These are phyloP conservation scores for Bretziella fagacearum DNA, from an alignment of 2,329 filamentous ascomycete species.

Conservation along the genomic window DNA sequence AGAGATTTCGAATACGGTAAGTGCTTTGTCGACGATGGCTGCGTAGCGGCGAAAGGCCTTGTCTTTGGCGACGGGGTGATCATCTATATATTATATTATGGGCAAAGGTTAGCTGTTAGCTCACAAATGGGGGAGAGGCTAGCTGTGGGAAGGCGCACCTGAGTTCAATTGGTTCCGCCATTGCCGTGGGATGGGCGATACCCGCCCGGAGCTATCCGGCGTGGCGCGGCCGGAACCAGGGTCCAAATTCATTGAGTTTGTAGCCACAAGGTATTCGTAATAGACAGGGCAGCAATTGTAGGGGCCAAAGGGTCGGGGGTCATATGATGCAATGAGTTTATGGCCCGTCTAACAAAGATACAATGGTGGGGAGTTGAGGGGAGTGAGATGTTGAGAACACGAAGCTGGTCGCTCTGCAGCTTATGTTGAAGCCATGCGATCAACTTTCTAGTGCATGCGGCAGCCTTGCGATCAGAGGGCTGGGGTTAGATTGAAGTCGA, in stretches of 20 bases:
- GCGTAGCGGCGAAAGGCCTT: constrained; percentile 77
- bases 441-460: not conserved
- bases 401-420: not conserved
- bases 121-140: not conserved
- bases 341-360: no score
- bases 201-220: constrained; percentile 68
- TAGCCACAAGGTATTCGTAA: no score
- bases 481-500: not conserved
- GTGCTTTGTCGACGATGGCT: constrained; percentile 66
- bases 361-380: not conserved
- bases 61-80: constrained; percentile 35
- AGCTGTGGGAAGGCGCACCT: constrained; percentile 35
- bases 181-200: constrained; percentile 57
- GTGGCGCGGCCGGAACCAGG: constrained; percentile 38
- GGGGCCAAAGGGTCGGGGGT: no score
- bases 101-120: not conserved
- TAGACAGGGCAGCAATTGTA: no score
- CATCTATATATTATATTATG: constrained; percentile 29
- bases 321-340: no score
- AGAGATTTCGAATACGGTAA: constrained; percentile 79
- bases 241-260: constrained; percentile 8
- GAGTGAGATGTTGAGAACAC: not conserved
- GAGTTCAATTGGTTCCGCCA: constrained; percentile 62
- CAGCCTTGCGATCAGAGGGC: not conserved
- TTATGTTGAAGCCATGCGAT: not conserved